phyloP scores from a whole-genome alignment of 345 rosid genomes.

The Populus nigra region DNA sequence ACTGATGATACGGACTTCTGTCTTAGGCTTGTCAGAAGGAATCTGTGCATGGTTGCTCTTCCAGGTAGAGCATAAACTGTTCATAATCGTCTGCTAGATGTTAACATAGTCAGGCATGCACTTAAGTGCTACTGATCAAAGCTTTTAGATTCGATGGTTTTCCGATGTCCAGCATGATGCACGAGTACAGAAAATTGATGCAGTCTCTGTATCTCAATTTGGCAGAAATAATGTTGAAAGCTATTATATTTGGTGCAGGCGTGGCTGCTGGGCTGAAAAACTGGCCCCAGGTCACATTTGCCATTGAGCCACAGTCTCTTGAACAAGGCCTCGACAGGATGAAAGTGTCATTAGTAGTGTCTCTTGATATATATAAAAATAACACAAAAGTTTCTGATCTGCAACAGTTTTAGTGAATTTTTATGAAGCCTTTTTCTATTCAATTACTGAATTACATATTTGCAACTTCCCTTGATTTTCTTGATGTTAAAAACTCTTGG shows the following conservation, averaged over 20 bases:
- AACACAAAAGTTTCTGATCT: too few species aligned
- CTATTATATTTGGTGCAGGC: constrained; percentile 16
- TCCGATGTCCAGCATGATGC: neutral
- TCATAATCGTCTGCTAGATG: neutral
- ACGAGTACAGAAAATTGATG: neutral
- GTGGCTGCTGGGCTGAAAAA: constrained; percentile 42
- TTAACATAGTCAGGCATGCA: neutral
- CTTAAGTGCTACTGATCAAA: too few species aligned
- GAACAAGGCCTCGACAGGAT: constrained; percentile 43
- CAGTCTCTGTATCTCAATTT: neutral
- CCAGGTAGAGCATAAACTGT: neutral
- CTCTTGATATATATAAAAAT: too few species aligned
- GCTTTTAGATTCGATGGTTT: too few species aligned
- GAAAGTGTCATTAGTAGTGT: neutral
- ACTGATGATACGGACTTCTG: neutral
- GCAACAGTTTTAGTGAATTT: too few species aligned
- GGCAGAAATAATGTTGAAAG: neutral
- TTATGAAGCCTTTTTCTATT: too few species aligned
- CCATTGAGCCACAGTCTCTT: constrained; percentile 33
- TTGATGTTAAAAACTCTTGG: too few species aligned
- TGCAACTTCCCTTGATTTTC: too few species aligned
- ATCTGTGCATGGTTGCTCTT: neutral
- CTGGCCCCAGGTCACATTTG: constrained; percentile 51
- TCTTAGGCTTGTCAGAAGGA: neutral
- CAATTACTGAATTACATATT: too few species aligned